Conservation (phyloP, 371 early-diverging fungal genomes). For the Syncephalastrum monosporum region DNA sequence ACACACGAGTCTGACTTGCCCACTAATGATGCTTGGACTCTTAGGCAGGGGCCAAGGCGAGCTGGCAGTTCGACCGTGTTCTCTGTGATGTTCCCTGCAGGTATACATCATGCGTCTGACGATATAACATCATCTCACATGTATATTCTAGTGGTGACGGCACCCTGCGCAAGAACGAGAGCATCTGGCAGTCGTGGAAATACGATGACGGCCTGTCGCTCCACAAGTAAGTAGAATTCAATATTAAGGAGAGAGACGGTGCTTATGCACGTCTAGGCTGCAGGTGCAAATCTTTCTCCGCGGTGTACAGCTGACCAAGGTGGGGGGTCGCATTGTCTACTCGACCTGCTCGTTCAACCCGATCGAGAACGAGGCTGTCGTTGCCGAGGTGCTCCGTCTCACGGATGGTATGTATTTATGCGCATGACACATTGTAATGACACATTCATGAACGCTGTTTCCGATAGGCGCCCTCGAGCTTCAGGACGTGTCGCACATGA, state of each 20-base stretch:
- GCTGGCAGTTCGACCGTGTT: constrained; percentile 90
- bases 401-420: constrained; percentile 40
- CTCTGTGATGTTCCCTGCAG: constrained; percentile 98
- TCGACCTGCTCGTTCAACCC: constrained; percentile 99
- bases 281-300: constrained; percentile 91
- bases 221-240: constrained; percentile 58
- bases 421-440: not conserved
- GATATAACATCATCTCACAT: no score
- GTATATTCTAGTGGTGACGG: constrained; percentile 86
- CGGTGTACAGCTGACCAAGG: constrained; percentile 84
- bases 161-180: constrained; percentile 95
- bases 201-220: constrained; percentile 75
- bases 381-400: constrained; percentile 77
- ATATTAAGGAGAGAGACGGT: not conserved
- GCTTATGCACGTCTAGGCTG: constrained; percentile 16
- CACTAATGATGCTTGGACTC: not conserved
- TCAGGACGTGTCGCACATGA: constrained; percentile 78
- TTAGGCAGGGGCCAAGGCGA: constrained; percentile 5
- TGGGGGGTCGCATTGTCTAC: constrained; percentile 97
- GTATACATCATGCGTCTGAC: constrained; percentile 7
- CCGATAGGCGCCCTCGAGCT: constrained; percentile 67
- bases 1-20: not conserved
- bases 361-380: constrained; percentile 94
- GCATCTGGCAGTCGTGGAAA: constrained; percentile 90
- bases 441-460: not conserved